These are phyloP conservation scores for Zymoseptoria passerinii DNA, from an alignment of 2,329 filamentous ascomycete species.

Conservation along the genomic window DNA sequence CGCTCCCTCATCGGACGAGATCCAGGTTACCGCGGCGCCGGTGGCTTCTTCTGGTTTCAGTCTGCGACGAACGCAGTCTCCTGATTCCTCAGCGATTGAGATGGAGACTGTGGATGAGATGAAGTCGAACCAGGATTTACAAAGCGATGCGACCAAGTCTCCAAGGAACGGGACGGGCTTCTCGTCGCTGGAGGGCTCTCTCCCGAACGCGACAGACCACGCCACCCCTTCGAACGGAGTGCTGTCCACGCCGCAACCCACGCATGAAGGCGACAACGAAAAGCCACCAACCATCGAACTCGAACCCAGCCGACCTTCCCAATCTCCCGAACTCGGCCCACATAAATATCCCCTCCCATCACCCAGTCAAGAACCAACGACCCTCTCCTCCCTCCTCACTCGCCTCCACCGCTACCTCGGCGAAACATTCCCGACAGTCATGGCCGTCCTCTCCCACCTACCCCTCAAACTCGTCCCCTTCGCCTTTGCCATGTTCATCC, in stretches of 20 bases:
- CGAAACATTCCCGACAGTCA: slow-evolving; percentile 63
- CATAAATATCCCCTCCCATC: not conserved
- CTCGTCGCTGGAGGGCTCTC: not conserved
- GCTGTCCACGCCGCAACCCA: not conserved
- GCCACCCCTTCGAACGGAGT: not conserved
- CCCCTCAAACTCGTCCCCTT: slow-evolving; percentile 63
- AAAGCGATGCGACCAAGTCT: not conserved
- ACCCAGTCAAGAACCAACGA: slow-evolving; percentile 27
- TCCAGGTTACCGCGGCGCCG: not conserved
- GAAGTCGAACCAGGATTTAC: not conserved
- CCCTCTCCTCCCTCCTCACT: slow-evolving; percentile 44
- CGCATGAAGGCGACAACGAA: not conserved
- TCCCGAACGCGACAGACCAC: too few relatives aligned
- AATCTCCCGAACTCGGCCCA: not conserved
- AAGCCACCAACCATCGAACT: not conserved
- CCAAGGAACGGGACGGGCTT: not conserved
- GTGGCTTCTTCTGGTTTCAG: not conserved
- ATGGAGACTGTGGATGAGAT: not conserved
- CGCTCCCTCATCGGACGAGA: not conserved
- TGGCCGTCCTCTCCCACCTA: slow-evolving; percentile 56
- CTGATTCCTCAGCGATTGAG: not conserved
- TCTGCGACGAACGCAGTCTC: slow-evolving; percentile 2
- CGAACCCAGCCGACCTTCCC: not conserved
- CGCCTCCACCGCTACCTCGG: slow-evolving; percentile 51
- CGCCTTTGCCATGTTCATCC: slow-evolving; percentile 64